Evolutionary conservation across 2,329 filamentous ascomycete species (phyloP), one percentile per base, ranked within the genome.

Genomic region (Penicillium sp.): DNA sequence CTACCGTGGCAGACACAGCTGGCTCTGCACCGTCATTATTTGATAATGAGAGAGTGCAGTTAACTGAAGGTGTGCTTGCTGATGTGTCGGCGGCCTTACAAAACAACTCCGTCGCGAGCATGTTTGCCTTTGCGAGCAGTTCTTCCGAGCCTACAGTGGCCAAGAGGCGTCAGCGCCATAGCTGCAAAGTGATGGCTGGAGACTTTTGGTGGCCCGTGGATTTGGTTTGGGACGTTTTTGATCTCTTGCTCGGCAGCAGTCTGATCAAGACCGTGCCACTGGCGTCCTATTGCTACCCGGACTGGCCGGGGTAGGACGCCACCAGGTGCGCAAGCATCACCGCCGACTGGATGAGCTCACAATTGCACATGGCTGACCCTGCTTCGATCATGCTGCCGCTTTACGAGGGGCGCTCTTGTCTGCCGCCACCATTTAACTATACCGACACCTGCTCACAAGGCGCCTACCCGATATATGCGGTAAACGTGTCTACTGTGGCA

Each of bases 121-220:
- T 72, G 19, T 76, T 76, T 46, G 51, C 56, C 14, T 76, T 76
- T 41, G 66, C 58, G 10, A 35, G 10, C 23, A 23, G 5, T 23
- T 23, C 23, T 23, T 23, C 23, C 11, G 30, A 30, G 7, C 16
- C 36, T 57, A 42, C 47, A 38, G 29, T 41, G 6, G 0, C 8
- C 41, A 59, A 61, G 38, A 55, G 52, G 7, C 23, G 23, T 23
- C 23, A 78, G 74, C 71, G 29, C 26, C 79, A 76, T 32, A 78
- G 71, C 18, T 67, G 65, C 57, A 67, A 66, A 44, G 2, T 45
- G 7, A 51, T 65, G 45, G 63, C 64, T 8, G 65, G 63, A 5
- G 62, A 66, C 41, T 14, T 26, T 4, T 16, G 32, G 5, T 67
- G 63, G 64, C 65, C 65, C 6, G 18, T 42, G 2, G 29, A 51